phyloP scores from a whole-genome alignment of 345 rosid genomes.

The Brassica nigra region DNA sequence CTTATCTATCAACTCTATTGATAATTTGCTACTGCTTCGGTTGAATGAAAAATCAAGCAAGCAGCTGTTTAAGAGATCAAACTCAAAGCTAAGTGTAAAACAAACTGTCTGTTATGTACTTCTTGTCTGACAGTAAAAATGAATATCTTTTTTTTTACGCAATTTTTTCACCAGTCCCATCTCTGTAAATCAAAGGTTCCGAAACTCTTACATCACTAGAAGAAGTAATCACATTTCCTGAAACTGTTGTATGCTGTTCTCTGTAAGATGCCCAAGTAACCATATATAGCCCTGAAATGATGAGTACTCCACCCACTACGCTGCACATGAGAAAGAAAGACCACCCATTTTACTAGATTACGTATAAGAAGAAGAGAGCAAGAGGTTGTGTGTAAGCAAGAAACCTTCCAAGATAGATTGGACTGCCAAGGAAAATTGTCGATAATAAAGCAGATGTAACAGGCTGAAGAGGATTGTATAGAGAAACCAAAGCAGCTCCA shows the following conservation, averaged over 20 bases:
- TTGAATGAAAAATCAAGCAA: neutral
- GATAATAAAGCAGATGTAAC: slow-evolving; percentile 84
- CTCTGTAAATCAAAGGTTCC: slow-evolving; percentile 62
- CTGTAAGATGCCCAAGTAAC: slow-evolving; percentile 88
- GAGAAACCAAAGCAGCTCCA: slow-evolving; percentile 93
- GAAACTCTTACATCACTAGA: slow-evolving; percentile 40
- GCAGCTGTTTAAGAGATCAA: neutral
- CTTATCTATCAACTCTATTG: neutral
- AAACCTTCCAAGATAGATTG: slow-evolving; percentile 92
- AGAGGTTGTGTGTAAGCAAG: neutral
- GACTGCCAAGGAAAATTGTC: slow-evolving; percentile 79
- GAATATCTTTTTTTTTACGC: slow-evolving; percentile 36
- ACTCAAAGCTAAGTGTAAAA: neutral
- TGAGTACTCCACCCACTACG: slow-evolving; percentile 74
- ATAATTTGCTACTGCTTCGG: neutral
- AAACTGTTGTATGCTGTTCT: slow-evolving; percentile 46
- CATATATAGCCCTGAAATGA: slow-evolving; percentile 80
- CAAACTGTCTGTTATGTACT: neutral
- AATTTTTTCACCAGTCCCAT: slow-evolving; percentile 33
- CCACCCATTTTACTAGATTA: neutral
- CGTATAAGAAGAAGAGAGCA: neutral
- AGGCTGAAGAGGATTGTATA: slow-evolving; percentile 96
- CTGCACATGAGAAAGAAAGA: slow-evolving; percentile 43
- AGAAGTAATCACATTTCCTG: slow-evolving; percentile 22
- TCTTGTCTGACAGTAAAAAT: slow-evolving; percentile 23